Evolutionary conservation across 768 basidiomycete species (phyloP).

Genomic region (Hericium erinaceus): DNA sequence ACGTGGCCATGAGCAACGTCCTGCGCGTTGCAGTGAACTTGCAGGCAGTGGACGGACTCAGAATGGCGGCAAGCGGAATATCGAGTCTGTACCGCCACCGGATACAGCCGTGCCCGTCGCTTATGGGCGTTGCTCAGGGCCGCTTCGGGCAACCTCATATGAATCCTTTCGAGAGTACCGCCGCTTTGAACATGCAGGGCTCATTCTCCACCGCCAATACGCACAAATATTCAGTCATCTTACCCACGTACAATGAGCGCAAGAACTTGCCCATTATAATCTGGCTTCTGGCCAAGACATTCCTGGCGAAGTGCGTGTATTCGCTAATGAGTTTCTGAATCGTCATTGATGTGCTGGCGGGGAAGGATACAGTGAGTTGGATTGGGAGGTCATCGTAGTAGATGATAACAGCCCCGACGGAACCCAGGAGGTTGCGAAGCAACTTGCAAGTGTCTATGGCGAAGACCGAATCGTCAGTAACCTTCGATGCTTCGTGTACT

Average conservation of each 20-base stretch:
- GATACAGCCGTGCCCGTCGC: no score
- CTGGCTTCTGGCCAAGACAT: slow-evolving; percentile 75
- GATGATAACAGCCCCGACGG: slow-evolving; percentile 92
- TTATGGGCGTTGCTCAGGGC: background rate
- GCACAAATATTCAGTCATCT: slow-evolving; percentile 85
- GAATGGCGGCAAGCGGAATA: no score
- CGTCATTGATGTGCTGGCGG: slow-evolving; percentile 8
- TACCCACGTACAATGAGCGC: slow-evolving; percentile 92
- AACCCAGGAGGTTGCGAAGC: slow-evolving; percentile 78
- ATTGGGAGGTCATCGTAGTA: slow-evolving; percentile 86
- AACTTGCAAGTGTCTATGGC: slow-evolving; percentile 73
- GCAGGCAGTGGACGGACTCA: no score
- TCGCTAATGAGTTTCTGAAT: background rate
- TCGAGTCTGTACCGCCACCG: no score
- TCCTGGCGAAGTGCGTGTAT: slow-evolving; percentile 59
- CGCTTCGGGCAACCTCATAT: slow-evolving; percentile 23
- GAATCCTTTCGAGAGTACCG: slow-evolving; percentile 57
- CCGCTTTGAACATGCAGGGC: slow-evolving; percentile 59
- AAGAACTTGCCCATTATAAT: slow-evolving; percentile 85
- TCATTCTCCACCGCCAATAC: slow-evolving; percentile 18
- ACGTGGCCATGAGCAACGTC: no score
- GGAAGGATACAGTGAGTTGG: slow-evolving; percentile 42
- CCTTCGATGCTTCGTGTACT: background rate
- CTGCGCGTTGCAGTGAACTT: no score
- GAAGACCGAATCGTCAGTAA: slow-evolving; percentile 69